Evolutionary conservation across 306 rosid genomes (phyloP).

Genomic region (Benincasa hispida): DNA sequence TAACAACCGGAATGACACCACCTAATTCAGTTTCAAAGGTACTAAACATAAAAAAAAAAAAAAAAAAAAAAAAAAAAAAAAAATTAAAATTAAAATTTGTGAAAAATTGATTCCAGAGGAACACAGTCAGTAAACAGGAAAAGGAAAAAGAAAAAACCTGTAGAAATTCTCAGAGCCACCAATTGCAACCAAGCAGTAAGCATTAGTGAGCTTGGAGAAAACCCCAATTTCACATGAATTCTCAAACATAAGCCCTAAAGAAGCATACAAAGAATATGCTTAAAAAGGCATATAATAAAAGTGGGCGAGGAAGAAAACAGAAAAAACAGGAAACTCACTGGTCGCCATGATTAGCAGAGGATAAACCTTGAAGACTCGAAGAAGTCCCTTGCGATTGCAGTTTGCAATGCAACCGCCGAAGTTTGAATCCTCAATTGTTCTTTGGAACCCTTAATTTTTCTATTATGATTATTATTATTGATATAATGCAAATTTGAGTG

Average conservation of each 20-base stretch:
- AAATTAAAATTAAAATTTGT: too few relatives aligned
- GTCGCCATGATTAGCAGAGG: background rate
- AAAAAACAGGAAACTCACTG: background rate
- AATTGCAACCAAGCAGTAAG: constrained; percentile 89
- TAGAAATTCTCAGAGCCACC: constrained; percentile 95
- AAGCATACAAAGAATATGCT: background rate
- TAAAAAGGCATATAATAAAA: background rate
- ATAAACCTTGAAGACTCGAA: too few relatives aligned
- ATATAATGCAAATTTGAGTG: too few relatives aligned
- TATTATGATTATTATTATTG: too few relatives aligned
- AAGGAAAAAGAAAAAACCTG: constrained; percentile 26
- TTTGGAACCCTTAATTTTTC: too few relatives aligned
- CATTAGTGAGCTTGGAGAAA: constrained; percentile 90
- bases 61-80: background rate
- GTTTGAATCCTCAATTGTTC: too few relatives aligned
- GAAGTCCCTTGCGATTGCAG: too few relatives aligned
- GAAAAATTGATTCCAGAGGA: background rate
- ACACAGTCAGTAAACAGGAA: background rate
- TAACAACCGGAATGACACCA: constrained; percentile 72
- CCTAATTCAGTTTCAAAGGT: constrained; percentile 69
- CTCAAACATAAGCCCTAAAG: constrained; percentile 80
- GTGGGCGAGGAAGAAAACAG: background rate
- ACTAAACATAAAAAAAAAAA: constrained; percentile 22
- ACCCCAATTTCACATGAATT: constrained; percentile 85
- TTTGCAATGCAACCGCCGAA: too few relatives aligned